phyloP scores from a whole-genome alignment of 2,329 filamentous ascomycete species.

The Colletotrichum viniferum region DNA sequence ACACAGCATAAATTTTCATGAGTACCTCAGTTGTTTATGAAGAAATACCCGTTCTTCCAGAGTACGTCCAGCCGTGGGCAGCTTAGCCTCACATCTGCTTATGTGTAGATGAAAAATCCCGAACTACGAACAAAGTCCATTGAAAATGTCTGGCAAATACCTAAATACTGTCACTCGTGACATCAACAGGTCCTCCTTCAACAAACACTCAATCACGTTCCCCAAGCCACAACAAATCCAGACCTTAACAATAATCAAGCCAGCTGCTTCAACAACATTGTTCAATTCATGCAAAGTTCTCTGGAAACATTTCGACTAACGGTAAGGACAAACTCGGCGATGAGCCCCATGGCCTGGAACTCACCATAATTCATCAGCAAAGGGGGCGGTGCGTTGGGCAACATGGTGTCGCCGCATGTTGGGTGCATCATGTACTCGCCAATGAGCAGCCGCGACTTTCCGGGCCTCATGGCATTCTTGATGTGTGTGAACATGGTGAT shows the following conservation, averaged over 20 bases:
- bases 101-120: neutral
- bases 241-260: neutral
- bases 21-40: neutral
- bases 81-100: neutral
- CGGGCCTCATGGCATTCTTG: conserved; percentile 1
- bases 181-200: neutral
- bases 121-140: neutral
- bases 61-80: neutral
- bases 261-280: neutral
- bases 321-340: neutral
- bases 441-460: conserved; percentile 11
- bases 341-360: conserved; percentile 4
- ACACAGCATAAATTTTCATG: neutral
- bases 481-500: conserved; percentile 10
- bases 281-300: neutral
- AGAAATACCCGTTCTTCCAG: neutral
- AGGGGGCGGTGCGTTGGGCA: conserved; percentile 1
- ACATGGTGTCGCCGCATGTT: conserved; percentile 4
- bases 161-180: neutral
- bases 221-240: conserved; percentile 11
- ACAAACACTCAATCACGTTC: conserved; percentile 6
- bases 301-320: neutral
- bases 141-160: neutral
- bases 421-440: conserved; percentile 15
- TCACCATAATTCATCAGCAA: conserved; percentile 7